These are phyloP conservation scores for Lyophyllum shimeji DNA, from an alignment of 768 basidiomycete genomes.

Conservation along the genomic window DNA sequence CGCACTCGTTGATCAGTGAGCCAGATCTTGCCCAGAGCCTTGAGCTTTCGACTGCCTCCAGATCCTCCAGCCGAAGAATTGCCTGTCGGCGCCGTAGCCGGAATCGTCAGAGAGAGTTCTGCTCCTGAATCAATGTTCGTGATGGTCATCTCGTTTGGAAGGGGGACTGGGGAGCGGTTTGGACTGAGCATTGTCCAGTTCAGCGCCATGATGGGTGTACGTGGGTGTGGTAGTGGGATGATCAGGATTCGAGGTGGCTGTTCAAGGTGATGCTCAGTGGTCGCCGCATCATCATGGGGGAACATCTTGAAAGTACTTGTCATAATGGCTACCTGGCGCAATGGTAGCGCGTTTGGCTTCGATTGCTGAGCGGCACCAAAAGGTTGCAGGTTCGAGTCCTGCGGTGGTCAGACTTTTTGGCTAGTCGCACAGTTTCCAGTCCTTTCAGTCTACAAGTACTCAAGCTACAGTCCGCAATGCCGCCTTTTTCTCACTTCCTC, in stretches of 20 bases:
- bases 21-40: conserved; percentile 55
- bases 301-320: neutral
- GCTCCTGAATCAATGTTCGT: conserved; percentile 55
- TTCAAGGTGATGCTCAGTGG: neutral
- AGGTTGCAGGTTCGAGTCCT: conserved; percentile 88
- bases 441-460: too few relatives aligned
- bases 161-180: conserved; percentile 58
- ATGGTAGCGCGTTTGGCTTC: conserved; percentile 97
- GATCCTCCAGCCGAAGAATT: conserved; percentile 46
- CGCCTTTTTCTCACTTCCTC: too few relatives aligned
- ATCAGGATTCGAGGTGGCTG: neutral
- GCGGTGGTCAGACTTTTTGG: conserved; percentile 31
- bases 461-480: too few relatives aligned
- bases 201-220: conserved; percentile 57
- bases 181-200: conserved; percentile 74
- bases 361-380: conserved; percentile 77
- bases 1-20: conserved; percentile 77
- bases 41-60: conserved; percentile 55
- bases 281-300: neutral
- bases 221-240: neutral
- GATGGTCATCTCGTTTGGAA: conserved; percentile 62
- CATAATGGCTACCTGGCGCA: conserved; percentile 34
- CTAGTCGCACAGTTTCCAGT: too few relatives aligned
- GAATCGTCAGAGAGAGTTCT: conserved; percentile 58
- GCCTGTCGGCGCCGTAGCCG: conserved; percentile 46